Evolutionary conservation across 148 eudicot genomes (phyloP), one percentile per base, ranked within the genome.

Genomic region (Camellia lanceoleosa): DNA sequence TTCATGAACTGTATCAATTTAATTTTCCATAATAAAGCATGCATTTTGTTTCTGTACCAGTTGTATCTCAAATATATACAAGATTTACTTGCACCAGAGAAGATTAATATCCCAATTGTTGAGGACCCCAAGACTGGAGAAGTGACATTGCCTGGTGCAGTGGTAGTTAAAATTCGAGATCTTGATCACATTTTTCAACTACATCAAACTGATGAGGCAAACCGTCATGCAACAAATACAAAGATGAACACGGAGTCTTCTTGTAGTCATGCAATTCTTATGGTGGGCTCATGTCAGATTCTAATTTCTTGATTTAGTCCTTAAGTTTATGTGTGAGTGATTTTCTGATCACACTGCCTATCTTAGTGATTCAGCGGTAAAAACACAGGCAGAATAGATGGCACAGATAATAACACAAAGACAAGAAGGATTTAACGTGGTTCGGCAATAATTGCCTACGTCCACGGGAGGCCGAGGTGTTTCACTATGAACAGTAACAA

Each of bases 251-350:
- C 95, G 38, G 97, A 90, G 80, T 96, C 99, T 23, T 96, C 99
- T 46, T 98, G 99, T 51, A 96, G 99, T 86, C 99, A 96, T 91
- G 99, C 99, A 71, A 90, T 96, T 83, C 91, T 96, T 71, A 94
- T 89, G 98, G 99, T 96, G 79, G 71, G 5, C 38, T 54, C 49
- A 80, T 64, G 46, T 70, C 58, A 41, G 42, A 64, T 68, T 56
- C 41, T 46, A 18, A 8, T 71, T 68, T 68, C 62, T 66, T 76
- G 30, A 0, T 63, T 51, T 30, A 15, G 64, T 2, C 20, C 23
- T 69, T 80, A 60, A 19, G 42, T 46, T 80, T 72, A 30, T n/a
- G n/a, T n/a, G n/a, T n/a, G n/a, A n/a, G n/a, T n/a, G n/a, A n/a
- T n/a, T n/a, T n/a, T n/a, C n/a, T n/a, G n/a, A n/a, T n/a, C n/a